Evolutionary conservation across 345 rosid species (phyloP).

Genomic region (Hibiscus tridactylites): DNA sequence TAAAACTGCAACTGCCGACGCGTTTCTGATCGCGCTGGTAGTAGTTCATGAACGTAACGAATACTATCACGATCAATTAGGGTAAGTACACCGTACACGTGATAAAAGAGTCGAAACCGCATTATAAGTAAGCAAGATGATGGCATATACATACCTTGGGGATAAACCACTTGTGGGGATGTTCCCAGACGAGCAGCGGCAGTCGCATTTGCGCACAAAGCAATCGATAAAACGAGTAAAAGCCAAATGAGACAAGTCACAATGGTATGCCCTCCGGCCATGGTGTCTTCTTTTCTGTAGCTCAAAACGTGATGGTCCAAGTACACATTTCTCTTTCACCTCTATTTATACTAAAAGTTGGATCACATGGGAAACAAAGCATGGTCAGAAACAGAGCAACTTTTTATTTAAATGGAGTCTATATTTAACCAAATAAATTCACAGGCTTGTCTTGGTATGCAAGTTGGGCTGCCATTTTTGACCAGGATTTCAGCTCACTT

Average conservation of each 20-base stretch:
- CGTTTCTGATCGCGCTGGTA: too few relatives aligned
- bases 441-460: background rate
- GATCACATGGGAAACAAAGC: background rate
- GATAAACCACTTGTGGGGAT: background rate
- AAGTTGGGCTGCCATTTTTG: background rate
- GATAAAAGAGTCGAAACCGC: background rate
- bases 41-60: background rate
- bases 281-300: background rate
- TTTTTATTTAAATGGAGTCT: background rate
- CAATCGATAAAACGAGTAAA: constrained; percentile 13
- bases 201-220: constrained; percentile 19
- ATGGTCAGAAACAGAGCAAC: background rate
- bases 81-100: background rate
- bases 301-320: background rate
- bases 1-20: too few relatives aligned
- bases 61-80: background rate
- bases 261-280: constrained; percentile 12
- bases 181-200: constrained; percentile 13
- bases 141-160: background rate
- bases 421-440: background rate
- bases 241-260: constrained; percentile 15
- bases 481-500: background rate
- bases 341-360: background rate
- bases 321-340: constrained; percentile 3
- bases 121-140: background rate